These are phyloP conservation scores for Pseudogymnoascus sp. DNA, from an alignment of 2,329 filamentous ascomycete species.

Conservation along the genomic window DNA sequence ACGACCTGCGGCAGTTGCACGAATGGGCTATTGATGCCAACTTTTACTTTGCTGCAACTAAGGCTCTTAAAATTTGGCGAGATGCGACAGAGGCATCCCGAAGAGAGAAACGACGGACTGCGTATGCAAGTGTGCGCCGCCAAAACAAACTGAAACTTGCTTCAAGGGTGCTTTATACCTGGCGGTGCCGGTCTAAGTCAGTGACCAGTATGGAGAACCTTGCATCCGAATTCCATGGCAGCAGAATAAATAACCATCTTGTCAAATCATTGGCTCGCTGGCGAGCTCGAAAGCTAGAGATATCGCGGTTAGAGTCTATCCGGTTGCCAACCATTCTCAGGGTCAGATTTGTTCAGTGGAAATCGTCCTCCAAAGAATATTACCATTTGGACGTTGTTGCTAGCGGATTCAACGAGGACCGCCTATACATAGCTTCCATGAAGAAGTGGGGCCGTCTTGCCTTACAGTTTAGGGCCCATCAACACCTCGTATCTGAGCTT, in stretches of 20 bases:
- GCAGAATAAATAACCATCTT: conserved; percentile 22
- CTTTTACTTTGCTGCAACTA: conserved; percentile 27
- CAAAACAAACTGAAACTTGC: conserved; percentile 26
- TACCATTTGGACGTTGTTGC: conserved; percentile 23
- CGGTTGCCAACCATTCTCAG: conserved; percentile 20
- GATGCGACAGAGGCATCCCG: conserved; percentile 22
- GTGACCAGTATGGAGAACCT: conserved; percentile 25
- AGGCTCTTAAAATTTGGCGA: conserved; percentile 26
- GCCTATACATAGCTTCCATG: conserved; percentile 19
- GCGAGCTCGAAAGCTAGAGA: conserved; percentile 24
- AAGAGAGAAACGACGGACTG: conserved; percentile 26
- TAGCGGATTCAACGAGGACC: conserved; percentile 25
- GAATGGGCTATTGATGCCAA: conserved; percentile 23
- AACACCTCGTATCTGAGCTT: conserved; percentile 25
- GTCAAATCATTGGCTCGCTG: conserved; percentile 29
- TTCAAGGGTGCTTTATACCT: conserved; percentile 21
- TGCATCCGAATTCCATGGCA: conserved; percentile 21
- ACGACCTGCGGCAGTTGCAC: conserved; percentile 22
- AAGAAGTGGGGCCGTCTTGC: conserved; percentile 27
- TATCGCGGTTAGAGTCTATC: conserved; percentile 23
- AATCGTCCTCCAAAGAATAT: conserved; percentile 19
- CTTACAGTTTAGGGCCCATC: conserved; percentile 24
- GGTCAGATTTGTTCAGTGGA: conserved; percentile 25
- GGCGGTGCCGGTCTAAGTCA: conserved; percentile 21
- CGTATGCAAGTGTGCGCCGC: conserved; percentile 27